phyloP scores from a whole-genome alignment of 139 green algal species.

The Closterium sp. region DNA sequence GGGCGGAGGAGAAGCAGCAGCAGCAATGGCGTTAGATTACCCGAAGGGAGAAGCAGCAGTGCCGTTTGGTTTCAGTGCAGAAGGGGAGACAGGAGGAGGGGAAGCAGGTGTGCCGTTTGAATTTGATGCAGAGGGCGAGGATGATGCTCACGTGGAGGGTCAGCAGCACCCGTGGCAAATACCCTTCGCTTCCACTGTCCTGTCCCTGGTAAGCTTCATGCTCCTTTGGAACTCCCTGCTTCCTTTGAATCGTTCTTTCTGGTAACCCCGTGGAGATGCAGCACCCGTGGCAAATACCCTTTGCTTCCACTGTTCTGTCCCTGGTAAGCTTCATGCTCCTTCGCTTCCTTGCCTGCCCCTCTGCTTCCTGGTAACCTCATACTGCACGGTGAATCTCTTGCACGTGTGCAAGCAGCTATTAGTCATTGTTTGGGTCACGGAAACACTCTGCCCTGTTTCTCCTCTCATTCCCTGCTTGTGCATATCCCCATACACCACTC shows the following conservation, averaged over 20 bases:
- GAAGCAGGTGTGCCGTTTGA: background rate
- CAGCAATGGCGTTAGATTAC: background rate
- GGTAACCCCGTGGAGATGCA: no score
- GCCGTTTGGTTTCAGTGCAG: background rate
- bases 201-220: background rate
- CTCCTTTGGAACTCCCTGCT: background rate
- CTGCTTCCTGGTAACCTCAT: no score
- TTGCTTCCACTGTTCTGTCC: background rate
- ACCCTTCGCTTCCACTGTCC: constrained; percentile 5
- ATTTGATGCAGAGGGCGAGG: background rate
- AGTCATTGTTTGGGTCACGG: no score
- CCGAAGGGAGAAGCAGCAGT: background rate
- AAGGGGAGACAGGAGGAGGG: background rate
- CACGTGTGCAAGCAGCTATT: no score
- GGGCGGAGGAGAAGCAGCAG: background rate
- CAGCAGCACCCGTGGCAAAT: constrained; percentile 6
- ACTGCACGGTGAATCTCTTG: no score
- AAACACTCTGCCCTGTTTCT: no score
- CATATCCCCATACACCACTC: no score
- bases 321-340: background rate
- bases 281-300: constrained; percentile 3
- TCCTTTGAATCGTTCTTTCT: no score
- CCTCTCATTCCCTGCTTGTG: no score
- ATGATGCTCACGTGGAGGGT: background rate
- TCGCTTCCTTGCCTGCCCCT: no score